A percentile compares a stretch with the other conserved stretches of the same genome.
phyloP scores from a whole-genome alignment of 495 filamentous ascomycete genomes.

The Xylaria sp. region DNA sequence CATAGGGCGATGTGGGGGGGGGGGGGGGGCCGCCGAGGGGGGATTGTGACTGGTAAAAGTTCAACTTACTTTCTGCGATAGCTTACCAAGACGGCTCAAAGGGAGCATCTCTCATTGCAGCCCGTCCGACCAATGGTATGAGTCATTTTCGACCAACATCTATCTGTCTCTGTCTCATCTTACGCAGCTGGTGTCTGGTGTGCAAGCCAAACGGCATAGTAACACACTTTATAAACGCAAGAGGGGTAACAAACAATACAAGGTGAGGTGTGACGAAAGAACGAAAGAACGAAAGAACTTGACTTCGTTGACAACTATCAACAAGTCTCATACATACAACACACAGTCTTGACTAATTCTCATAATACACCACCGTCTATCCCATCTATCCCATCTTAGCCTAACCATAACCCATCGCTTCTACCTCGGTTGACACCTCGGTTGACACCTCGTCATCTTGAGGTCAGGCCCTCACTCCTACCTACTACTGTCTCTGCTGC shows the following conservation, averaged over 20 bases:
- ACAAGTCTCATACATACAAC: no score
- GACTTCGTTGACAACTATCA: no score
- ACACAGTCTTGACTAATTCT: no score
- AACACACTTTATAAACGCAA: neutral
- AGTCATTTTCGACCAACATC: conserved; percentile 30
- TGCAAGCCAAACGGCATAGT: conserved; percentile 11
- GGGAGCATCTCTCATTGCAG: conserved; percentile 16
- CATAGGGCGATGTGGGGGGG: conserved; percentile 2
- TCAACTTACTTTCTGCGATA: neutral
- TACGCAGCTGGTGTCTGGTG: no score
- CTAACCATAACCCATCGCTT: neutral
- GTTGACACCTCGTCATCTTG: no score
- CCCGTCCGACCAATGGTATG: conserved; percentile 35
- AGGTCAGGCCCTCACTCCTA: no score
- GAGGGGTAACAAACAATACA: neutral
- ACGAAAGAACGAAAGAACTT: neutral
- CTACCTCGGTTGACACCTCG: neutral
- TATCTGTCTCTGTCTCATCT: conserved; percentile 8
- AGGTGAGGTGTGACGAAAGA: neutral
- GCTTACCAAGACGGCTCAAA: conserved; percentile 14
- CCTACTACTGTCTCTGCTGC: neutral
- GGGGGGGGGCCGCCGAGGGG: neutral
- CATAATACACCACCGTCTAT: no score
- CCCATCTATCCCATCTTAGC: neutral
- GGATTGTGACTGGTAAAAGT: neutral